Evolutionary conservation across 768 basidiomycete genomes (phyloP).

Genomic region (Mycena haematopus): DNA sequence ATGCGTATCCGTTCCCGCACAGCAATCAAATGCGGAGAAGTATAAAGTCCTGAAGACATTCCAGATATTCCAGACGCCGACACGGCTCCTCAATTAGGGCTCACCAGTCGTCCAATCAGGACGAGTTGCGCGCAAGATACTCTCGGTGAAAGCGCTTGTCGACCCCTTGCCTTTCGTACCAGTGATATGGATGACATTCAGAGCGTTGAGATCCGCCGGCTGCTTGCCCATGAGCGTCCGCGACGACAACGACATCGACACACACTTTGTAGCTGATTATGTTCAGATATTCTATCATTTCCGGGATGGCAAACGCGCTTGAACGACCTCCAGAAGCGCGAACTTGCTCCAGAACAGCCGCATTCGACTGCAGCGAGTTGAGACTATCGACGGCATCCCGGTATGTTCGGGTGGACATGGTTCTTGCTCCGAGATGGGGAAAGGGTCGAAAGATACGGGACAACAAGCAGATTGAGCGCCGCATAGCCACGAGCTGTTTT

Average conservation of each 20-base stretch:
- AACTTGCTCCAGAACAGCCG: slow-evolving; percentile 86
- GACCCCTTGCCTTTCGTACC: slow-evolving; percentile 99
- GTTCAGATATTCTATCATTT: slow-evolving; percentile 89
- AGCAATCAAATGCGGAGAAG: slow-evolving; percentile 94
- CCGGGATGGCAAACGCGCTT: slow-evolving; percentile 73
- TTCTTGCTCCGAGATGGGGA: slow-evolving; percentile 27
- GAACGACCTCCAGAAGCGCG: slow-evolving; percentile 72
- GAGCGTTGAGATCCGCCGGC: slow-evolving; percentile 81
- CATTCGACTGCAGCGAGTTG: slow-evolving; percentile 90
- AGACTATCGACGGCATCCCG: slow-evolving; percentile 74
- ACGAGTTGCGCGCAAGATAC: slow-evolving; percentile 76
- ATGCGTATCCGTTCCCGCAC: slow-evolving; percentile 96
- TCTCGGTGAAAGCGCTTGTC: slow-evolving; percentile 91
- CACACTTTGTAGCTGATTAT: slow-evolving; percentile 88
- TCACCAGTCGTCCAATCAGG: slow-evolving; percentile 85
- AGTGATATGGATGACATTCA: slow-evolving; percentile 96
- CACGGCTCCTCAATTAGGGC: slow-evolving; percentile 30
- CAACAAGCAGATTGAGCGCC: slow-evolving; percentile 35
- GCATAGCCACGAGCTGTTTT: slow-evolving; percentile 24
- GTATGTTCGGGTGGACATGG: slow-evolving; percentile 73
- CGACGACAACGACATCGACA: slow-evolving; percentile 15
- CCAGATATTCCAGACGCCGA: slow-evolving; percentile 7
- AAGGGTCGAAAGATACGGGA: slow-evolving; percentile 29
- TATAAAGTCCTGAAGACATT: slow-evolving; percentile 91
- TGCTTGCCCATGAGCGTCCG: slow-evolving; percentile 40